phyloP scores from a whole-genome alignment of 169 alveolate genomes.

The Plasmodium adleri region DNA sequence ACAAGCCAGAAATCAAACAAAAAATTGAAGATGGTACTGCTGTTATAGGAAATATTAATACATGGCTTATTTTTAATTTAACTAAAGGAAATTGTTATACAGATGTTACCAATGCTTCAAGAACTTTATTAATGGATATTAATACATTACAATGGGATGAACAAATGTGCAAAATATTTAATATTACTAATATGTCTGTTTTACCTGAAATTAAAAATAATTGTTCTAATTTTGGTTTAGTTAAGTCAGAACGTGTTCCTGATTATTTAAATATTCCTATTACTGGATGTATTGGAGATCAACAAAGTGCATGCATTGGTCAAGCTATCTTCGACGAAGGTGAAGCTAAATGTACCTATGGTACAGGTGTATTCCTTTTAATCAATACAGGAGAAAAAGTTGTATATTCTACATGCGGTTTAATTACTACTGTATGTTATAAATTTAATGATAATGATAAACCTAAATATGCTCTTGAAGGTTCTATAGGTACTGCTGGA shows the following conservation, averaged over 20 bases:
- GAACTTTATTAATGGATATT: constrained; percentile 93
- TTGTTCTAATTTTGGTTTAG: constrained; percentile 83
- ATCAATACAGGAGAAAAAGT: constrained; percentile 91
- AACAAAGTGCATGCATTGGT: constrained; percentile 94
- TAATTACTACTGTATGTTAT: constrained; percentile 93
- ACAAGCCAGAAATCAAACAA: constrained; percentile 79
- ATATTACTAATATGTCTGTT: constrained; percentile 76
- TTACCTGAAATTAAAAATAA: constrained; percentile 83
- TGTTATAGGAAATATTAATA: constrained; percentile 91
- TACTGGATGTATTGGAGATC: constrained; percentile 94
- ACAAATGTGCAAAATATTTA: constrained; percentile 85
- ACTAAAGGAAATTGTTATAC: constrained; percentile 90
- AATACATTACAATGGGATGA: constrained; percentile 90
- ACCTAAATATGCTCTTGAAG: constrained; percentile 93
- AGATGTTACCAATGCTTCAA: constrained; percentile 95
- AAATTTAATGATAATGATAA: constrained; percentile 82
- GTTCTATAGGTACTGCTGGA: constrained; percentile 96
- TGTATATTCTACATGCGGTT: constrained; percentile 88
- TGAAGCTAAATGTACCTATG: constrained; percentile 93
- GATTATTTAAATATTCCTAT: constrained; percentile 86
- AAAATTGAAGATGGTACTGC: constrained; percentile 82
- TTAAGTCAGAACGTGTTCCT: constrained; percentile 76
- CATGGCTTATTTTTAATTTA: constrained; percentile 88
- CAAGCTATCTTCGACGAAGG: constrained; percentile 89
- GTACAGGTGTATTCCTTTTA: constrained; percentile 96